phyloP scores from a whole-genome alignment of 2,329 filamentous ascomycete genomes.

The Chrysoporthe deuterocubensis region DNA sequence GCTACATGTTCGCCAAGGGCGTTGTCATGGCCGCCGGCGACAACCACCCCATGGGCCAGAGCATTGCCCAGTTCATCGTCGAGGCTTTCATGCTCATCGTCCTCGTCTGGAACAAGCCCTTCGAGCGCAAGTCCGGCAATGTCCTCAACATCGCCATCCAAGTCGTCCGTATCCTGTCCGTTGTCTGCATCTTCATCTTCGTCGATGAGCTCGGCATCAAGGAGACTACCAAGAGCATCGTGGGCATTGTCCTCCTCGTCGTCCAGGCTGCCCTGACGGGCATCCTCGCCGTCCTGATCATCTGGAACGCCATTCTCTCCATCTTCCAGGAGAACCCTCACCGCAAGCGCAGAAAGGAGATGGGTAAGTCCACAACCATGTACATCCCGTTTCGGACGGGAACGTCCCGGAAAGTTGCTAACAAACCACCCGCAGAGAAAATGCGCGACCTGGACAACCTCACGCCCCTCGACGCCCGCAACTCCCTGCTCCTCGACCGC shows the following conservation, averaged over 20 bases:
- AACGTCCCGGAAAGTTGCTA: slow-evolving; percentile 31
- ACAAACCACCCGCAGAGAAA: slow-evolving; percentile 65
- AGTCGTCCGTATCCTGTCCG: slow-evolving; percentile 84
- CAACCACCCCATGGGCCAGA: slow-evolving; percentile 83
- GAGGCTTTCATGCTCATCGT: slow-evolving; percentile 80
- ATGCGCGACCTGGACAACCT: slow-evolving; percentile 78
- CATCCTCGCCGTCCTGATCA: slow-evolving; percentile 82
- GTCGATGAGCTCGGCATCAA: slow-evolving; percentile 89
- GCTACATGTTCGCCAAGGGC: slow-evolving; percentile 91
- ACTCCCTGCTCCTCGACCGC: slow-evolving; percentile 77
- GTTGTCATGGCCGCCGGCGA: slow-evolving; percentile 83
- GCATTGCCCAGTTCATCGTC: slow-evolving; percentile 76
- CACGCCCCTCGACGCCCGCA: slow-evolving; percentile 84
- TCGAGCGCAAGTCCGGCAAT: slow-evolving; percentile 83
- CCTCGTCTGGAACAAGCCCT: slow-evolving; percentile 84
- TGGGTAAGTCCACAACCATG: slow-evolving; percentile 65
- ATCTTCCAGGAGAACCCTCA: slow-evolving; percentile 90
- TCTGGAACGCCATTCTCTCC: slow-evolving; percentile 83
- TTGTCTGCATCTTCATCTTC: slow-evolving; percentile 88
- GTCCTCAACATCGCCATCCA: slow-evolving; percentile 94
- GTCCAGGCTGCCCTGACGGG: slow-evolving; percentile 85
- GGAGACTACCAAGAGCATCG: slow-evolving; percentile 92
- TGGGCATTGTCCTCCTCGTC: slow-evolving; percentile 90
- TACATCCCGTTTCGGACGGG: neutral
- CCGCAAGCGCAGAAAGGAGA: slow-evolving; percentile 83